phyloP scores from a whole-genome alignment of 2,329 filamentous ascomycete species.

The Tolypocladium capitatum region DNA sequence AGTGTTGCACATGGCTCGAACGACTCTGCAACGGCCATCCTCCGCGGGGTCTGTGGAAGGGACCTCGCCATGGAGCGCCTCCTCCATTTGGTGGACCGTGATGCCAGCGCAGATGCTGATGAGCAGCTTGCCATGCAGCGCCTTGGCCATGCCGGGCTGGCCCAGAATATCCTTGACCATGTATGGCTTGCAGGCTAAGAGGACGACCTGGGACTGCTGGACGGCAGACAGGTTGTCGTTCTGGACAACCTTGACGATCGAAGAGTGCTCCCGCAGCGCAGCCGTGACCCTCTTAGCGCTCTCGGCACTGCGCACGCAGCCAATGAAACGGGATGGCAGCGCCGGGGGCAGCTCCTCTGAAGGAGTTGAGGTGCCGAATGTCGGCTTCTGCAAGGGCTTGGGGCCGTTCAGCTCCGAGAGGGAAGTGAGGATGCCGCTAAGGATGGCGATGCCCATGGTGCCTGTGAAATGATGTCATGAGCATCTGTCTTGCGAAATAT shows the following conservation, averaged over 20 bases:
- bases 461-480: slow-evolving; percentile 29
- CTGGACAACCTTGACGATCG: slow-evolving; percentile 51
- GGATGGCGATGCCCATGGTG: slow-evolving; percentile 75
- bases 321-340: slow-evolving; percentile 65
- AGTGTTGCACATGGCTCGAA: slow-evolving; percentile 77
- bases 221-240: slow-evolving; percentile 60
- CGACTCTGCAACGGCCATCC: slow-evolving; percentile 46
- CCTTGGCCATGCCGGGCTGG: slow-evolving; percentile 54
- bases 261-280: slow-evolving; percentile 49
- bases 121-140: slow-evolving; percentile 65
- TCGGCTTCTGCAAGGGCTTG: slow-evolving; percentile 28
- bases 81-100: slow-evolving; percentile 53
- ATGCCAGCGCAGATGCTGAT: slow-evolving; percentile 74
- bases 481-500: no score
- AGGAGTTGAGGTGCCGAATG: slow-evolving; percentile 29
- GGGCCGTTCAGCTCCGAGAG: slow-evolving; percentile 39
- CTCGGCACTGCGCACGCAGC: slow-evolving; percentile 60
- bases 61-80: slow-evolving; percentile 44
- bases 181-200: slow-evolving; percentile 72
- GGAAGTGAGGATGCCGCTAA: slow-evolving; percentile 65
- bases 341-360: slow-evolving; percentile 36
- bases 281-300: slow-evolving; percentile 56
- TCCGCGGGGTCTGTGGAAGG: slow-evolving; percentile 30
- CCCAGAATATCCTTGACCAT: slow-evolving; percentile 56
- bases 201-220: slow-evolving; percentile 55